phyloP scores from a whole-genome alignment of 805 yeast genomes.

The Ogataea allantospora region DNA sequence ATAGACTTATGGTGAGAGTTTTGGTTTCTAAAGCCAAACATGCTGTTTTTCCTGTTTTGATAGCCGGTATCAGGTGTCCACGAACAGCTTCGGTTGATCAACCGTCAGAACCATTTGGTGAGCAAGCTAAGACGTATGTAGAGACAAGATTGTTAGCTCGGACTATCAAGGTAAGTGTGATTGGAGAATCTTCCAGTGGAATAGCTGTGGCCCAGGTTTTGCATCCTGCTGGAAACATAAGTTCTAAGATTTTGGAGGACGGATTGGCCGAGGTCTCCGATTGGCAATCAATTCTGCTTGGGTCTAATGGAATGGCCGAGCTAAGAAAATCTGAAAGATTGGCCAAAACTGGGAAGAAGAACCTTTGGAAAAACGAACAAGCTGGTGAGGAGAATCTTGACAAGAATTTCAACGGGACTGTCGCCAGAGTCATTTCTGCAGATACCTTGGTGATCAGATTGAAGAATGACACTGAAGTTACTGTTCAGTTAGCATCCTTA shows the following conservation, averaged over 20 bases:
- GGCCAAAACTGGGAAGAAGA: conserved; percentile 56
- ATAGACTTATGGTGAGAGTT: conserved; percentile 64
- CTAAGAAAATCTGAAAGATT: conserved; percentile 64
- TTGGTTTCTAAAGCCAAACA: conserved; percentile 49
- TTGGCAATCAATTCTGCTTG: conserved; percentile 73
- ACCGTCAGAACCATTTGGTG: conserved; percentile 58
- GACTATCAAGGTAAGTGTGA: conserved; percentile 51
- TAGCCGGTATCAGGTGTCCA: conserved; percentile 76
- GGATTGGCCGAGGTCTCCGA: conserved; percentile 78
- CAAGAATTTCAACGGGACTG: conserved; percentile 49
- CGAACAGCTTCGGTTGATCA: conserved; percentile 52
- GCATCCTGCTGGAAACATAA: conserved; percentile 78
- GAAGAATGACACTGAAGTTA: conserved; percentile 48
- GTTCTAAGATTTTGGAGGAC: conserved; percentile 59
- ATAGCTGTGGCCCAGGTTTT: conserved; percentile 55
- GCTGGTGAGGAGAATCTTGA: conserved; percentile 41
- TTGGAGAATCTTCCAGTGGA: conserved; percentile 64
- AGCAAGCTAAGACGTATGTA: conserved; percentile 62
- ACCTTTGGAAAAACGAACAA: conserved; percentile 47
- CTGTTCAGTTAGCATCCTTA: conserved; percentile 74
- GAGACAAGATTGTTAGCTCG: conserved; percentile 63
- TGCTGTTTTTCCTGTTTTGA: conserved; percentile 53
- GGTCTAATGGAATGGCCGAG: conserved; percentile 58
- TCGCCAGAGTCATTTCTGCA: conserved; percentile 61
- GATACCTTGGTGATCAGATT: conserved; percentile 63